Percentiles rank a stretch among this genome's conserved stretches.
Conservation (phyloP, 306 rosid species). For the Elaeagnus macrophylla region DNA sequence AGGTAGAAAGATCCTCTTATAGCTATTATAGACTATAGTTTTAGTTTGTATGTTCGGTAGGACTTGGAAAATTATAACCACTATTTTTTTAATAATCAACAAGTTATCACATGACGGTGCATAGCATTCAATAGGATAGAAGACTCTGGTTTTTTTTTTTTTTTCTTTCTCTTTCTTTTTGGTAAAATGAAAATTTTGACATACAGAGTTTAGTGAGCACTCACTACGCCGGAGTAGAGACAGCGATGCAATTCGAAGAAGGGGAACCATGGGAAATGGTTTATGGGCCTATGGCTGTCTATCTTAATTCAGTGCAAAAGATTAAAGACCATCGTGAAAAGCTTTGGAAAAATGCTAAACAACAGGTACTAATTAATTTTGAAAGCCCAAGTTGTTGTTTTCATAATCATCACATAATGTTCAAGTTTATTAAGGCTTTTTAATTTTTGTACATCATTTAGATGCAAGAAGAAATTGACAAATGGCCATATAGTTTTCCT, state of each 20-base stretch:
- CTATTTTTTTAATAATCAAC: too few relatives aligned
- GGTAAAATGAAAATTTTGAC: not conserved
- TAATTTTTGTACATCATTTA: slow-evolving; percentile 4
- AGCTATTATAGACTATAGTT: too few relatives aligned
- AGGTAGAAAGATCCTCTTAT: too few relatives aligned
- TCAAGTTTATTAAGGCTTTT: too few relatives aligned
- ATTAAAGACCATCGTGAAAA: not conserved
- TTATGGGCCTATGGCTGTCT: slow-evolving; percentile 58
- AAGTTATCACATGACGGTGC: too few relatives aligned
- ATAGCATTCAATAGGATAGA: too few relatives aligned
- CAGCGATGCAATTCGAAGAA: slow-evolving; percentile 25
- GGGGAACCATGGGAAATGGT: slow-evolving; percentile 73
- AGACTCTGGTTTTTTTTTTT: too few relatives aligned
- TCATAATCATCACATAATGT: too few relatives aligned
- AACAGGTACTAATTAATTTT: slow-evolving; percentile 30
- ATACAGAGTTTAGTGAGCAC: slow-evolving; percentile 68
- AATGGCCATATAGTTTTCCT: slow-evolving; percentile 70
- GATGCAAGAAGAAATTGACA: slow-evolving; percentile 39
- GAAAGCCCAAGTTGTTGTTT: too few relatives aligned
- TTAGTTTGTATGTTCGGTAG: too few relatives aligned
- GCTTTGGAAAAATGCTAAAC: slow-evolving; percentile 61
- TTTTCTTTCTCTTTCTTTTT: too few relatives aligned
- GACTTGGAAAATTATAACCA: too few relatives aligned
- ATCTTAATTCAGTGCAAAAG: slow-evolving; percentile 44
- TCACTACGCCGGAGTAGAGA: slow-evolving; percentile 49